phyloP scores from a whole-genome alignment of 2,329 filamentous ascomycete species.

The Ilyonectria sp. region DNA sequence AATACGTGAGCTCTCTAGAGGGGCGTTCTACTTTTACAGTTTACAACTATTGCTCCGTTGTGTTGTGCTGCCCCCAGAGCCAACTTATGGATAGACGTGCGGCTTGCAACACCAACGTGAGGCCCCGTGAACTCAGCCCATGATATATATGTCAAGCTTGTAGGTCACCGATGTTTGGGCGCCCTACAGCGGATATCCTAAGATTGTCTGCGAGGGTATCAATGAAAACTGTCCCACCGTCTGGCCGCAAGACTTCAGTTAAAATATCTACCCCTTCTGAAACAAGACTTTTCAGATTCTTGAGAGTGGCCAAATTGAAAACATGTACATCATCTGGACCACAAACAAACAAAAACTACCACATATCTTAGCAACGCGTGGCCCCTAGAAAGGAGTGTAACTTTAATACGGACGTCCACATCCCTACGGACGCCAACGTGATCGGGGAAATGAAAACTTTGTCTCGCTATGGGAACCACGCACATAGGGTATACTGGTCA shows the following conservation, averaged over 20 bases:
- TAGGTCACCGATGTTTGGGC: conserved; percentile 63
- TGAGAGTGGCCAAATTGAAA: conserved; percentile 52
- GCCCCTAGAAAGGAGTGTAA: conserved; percentile 67
- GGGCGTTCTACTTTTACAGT: conserved; percentile 51
- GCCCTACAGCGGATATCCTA: conserved; percentile 64
- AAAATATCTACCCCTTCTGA: conserved; percentile 80
- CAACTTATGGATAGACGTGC: conserved; percentile 73
- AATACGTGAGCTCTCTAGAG: conserved; percentile 38
- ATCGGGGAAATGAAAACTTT: conserved; percentile 2
- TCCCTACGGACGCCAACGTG: conserved; percentile 52
- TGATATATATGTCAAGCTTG: not conserved
- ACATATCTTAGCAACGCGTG: conserved; percentile 68
- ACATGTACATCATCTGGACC: conserved; percentile 67
- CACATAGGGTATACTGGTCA: conserved; percentile 66
- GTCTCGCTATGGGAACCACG: conserved; percentile 56
- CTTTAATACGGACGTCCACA: conserved; percentile 66
- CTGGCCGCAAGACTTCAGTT: conserved; percentile 77
- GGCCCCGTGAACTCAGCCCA: not conserved
- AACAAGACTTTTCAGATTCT: conserved; percentile 58
- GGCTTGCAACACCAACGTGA: conserved; percentile 78
- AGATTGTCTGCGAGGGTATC: conserved; percentile 74
- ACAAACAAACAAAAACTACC: conserved; percentile 65
- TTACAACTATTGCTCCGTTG: conserved; percentile 73
- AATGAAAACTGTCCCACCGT: conserved; percentile 75
- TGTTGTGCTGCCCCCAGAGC: conserved; percentile 77